phyloP scores from a whole-genome alignment of 306 rosid genomes.

The Lathyrus oleraceus region DNA sequence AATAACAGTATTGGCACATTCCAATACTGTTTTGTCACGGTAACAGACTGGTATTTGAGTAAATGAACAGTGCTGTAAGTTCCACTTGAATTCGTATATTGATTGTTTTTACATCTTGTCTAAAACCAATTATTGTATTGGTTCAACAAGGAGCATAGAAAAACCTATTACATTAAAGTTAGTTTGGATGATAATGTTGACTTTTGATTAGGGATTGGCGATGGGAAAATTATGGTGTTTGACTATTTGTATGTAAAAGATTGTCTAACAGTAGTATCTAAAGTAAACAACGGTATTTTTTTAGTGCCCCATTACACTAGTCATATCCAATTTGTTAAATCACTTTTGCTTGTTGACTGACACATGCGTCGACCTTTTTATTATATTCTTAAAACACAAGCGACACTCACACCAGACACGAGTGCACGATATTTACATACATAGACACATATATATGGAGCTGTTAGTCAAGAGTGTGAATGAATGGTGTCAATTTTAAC shows the following conservation, averaged over 20 bases:
- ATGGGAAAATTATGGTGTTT: neutral
- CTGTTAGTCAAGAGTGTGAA: neutral
- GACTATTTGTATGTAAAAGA: neutral
- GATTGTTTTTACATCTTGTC: neutral
- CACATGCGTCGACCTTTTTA: neutral
- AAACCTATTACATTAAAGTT: neutral
- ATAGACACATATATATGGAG: neutral
- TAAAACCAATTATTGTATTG: constrained; percentile 8
- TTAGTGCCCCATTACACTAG: neutral
- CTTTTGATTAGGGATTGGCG: neutral
- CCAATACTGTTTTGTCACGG: too few species aligned
- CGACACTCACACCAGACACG: neutral
- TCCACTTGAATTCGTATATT: constrained; percentile 8
- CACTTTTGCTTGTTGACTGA: neutral
- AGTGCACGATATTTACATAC: neutral
- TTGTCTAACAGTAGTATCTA: neutral
- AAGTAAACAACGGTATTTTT: neutral
- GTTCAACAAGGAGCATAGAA: neutral
- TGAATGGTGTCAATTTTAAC: neutral
- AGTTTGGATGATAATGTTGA: constrained; percentile 10
- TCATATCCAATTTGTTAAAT: neutral
- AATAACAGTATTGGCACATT: too few species aligned
- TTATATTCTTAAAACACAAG: neutral
- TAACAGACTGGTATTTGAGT: neutral
- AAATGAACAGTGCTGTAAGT: neutral